These are phyloP conservation scores for Russula sp. DNA, from an alignment of 768 basidiomycete species.

Conservation along the genomic window DNA sequence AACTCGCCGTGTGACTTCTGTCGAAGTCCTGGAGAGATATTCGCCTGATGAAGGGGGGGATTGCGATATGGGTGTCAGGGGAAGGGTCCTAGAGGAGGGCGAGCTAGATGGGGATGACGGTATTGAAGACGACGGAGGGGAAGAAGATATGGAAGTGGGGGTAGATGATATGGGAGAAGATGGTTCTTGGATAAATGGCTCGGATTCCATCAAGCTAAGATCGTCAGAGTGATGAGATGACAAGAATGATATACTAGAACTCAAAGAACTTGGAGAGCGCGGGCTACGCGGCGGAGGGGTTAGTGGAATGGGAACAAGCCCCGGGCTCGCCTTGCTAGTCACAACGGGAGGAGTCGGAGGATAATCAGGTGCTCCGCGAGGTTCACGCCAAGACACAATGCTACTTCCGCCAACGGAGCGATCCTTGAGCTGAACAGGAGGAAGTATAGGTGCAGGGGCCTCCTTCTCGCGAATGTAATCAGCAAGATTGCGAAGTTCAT, in stretches of 20 bases:
- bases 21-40: conserved; percentile 35
- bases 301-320: conserved; percentile 29
- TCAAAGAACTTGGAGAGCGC: conserved; percentile 34
- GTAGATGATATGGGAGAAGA: conserved; percentile 1
- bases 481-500: conserved; percentile 54
- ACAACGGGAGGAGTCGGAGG: conserved; percentile 4
- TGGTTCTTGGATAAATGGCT: conserved; percentile 24
- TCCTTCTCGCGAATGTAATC: conserved; percentile 26
- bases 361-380: conserved; percentile 20
- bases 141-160: conserved; percentile 19
- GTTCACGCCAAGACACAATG: conserved; percentile 27
- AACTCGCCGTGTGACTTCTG: conserved; percentile 2
- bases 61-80: conserved; percentile 10
- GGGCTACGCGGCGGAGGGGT: conserved; percentile 39
- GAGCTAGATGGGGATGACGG: conserved; percentile 28
- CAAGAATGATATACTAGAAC: conserved; percentile 37
- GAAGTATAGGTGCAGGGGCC: neutral
- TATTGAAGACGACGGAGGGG: conserved; percentile 33
- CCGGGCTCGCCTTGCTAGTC: conserved; percentile 3
- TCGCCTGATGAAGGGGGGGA: conserved; percentile 26
- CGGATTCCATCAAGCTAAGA: conserved; percentile 37
- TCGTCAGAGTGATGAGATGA: conserved; percentile 74
- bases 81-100: conserved; percentile 8
- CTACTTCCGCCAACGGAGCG: conserved; percentile 28
- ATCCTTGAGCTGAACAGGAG: conserved; percentile 6